Conservation (phyloP, 352 stramenopile genomes). For the Pythium diclinum region DNA sequence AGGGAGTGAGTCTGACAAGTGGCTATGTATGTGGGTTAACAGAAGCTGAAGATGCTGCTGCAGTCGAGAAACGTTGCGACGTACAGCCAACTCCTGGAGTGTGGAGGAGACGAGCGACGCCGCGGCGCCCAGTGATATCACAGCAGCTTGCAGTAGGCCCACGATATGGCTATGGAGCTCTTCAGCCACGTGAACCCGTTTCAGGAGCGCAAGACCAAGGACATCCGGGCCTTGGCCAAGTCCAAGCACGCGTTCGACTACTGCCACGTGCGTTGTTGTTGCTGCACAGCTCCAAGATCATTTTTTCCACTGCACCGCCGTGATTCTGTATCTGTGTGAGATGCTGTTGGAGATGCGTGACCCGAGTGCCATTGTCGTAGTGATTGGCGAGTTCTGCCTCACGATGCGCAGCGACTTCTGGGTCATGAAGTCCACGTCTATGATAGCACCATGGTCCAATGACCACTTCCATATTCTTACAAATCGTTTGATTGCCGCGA, state of each 20-base stretch:
- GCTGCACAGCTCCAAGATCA: constrained; percentile 65
- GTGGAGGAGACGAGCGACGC: constrained; percentile 27
- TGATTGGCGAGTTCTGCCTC: constrained; percentile 77
- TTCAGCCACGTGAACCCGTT: constrained; percentile 79
- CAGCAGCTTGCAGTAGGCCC: constrained; percentile 65
- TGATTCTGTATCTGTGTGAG: constrained; percentile 74
- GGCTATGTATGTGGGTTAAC: no score
- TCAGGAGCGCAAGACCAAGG: constrained; percentile 82
- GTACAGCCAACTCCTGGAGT: constrained; percentile 53
- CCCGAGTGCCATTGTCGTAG: constrained; percentile 68
- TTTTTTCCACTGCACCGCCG: constrained; percentile 72
- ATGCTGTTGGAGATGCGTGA: constrained; percentile 70
- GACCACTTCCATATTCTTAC: no score
- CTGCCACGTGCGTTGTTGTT: constrained; percentile 61
- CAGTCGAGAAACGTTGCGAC: constrained; percentile 41
- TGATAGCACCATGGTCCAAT: no score
- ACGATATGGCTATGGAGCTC: constrained; percentile 75
- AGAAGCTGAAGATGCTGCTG: constrained; percentile 61
- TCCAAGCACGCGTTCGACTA: constrained; percentile 68
- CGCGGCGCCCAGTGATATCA: no score
- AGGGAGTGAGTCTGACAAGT: no score
- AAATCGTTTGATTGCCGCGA: no score
- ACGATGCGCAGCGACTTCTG: constrained; percentile 71
- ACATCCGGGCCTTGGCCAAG: constrained; percentile 75
- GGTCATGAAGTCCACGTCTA: no score